Conservation (phyloP, 805 yeast genomes). For the Monosporozyma solicola region DNA sequence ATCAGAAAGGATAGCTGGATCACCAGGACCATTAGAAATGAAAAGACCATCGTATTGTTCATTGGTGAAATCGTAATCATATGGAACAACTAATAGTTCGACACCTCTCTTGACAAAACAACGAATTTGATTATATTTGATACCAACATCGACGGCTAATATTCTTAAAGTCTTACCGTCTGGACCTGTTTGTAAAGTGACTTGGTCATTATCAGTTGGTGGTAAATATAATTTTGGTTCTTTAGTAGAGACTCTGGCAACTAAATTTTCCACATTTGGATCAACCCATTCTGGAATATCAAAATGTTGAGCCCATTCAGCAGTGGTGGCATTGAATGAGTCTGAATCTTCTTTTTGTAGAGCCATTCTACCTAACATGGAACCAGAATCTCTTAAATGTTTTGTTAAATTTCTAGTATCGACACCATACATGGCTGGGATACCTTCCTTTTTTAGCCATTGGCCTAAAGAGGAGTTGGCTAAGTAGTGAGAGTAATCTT, state of each 20-base stretch:
- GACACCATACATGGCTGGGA: slow-evolving; percentile 96
- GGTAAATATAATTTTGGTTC: slow-evolving; percentile 75
- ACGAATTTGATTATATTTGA: slow-evolving; percentile 95
- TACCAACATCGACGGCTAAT: slow-evolving; percentile 92
- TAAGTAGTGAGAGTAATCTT: slow-evolving; percentile 86
- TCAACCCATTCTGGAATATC: slow-evolving; percentile 83
- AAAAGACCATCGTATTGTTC: slow-evolving; percentile 93
- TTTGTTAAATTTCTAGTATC: slow-evolving; percentile 95
- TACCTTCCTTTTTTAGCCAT: slow-evolving; percentile 85
- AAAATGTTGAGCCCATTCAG: slow-evolving; percentile 54
- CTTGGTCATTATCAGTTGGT: slow-evolving; percentile 32
- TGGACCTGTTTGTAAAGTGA: slow-evolving; percentile 45
- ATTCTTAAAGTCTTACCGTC: slow-evolving; percentile 75
- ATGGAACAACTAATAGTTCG: slow-evolving; percentile 90
- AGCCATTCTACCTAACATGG: slow-evolving; percentile 83
- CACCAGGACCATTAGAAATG: slow-evolving; percentile 98
- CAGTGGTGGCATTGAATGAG: slow-evolving; percentile 25
- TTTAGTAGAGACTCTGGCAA: slow-evolving; percentile 77
- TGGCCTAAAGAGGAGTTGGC: slow-evolving; percentile 87
- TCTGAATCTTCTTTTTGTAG: slow-evolving; percentile 39
- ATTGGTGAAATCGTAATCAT: slow-evolving; percentile 75
- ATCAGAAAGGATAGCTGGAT: slow-evolving; percentile 76
- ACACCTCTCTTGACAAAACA: slow-evolving; percentile 96
- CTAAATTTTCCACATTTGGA: slow-evolving; percentile 87
- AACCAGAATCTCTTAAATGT: slow-evolving; percentile 84